These are phyloP conservation scores for Aspergillus costaricaensis DNA, from an alignment of 2,329 filamentous ascomycete species.

Conservation along the genomic window DNA sequence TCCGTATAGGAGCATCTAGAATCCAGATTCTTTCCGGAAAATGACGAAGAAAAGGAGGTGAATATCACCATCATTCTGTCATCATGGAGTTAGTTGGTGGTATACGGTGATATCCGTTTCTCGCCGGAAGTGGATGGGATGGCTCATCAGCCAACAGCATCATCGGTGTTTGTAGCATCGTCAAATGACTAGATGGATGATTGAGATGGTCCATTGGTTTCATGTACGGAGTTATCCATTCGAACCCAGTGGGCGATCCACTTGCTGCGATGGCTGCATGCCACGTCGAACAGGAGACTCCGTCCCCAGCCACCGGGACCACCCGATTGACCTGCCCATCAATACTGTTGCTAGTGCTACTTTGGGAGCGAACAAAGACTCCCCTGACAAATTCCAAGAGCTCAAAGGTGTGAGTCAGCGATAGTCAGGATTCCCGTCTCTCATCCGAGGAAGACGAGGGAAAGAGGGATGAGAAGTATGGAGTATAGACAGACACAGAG, in stretches of 20 bases:
- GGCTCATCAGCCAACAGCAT: background rate
- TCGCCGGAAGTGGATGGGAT: too few species aligned
- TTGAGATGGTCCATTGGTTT: background rate
- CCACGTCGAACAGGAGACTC: constrained; percentile 26
- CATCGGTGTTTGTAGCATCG: background rate
- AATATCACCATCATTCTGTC: background rate
- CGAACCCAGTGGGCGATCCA: constrained; percentile 23
- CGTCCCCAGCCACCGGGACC: constrained; percentile 17
- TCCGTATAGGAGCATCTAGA: background rate
- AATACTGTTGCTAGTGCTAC: background rate
- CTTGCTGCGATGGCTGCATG: constrained; percentile 23
- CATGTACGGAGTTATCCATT: background rate
- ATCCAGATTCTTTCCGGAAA: background rate
- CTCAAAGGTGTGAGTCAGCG: too few species aligned
- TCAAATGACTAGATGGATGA: background rate
- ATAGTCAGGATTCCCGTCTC: too few species aligned
- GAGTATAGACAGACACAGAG: too few species aligned
- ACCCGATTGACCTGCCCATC: constrained; percentile 13
- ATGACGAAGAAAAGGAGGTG: constrained; percentile 1
- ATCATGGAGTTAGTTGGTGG: background rate
- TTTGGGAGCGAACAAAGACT: too few species aligned
- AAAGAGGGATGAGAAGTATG: background rate
- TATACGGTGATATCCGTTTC: too few species aligned
- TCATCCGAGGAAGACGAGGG: background rate
- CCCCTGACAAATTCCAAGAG: too few species aligned